Conservation (phyloP, 2,329 filamentous ascomycete genomes). For the Sporothrix luriei region DNA sequence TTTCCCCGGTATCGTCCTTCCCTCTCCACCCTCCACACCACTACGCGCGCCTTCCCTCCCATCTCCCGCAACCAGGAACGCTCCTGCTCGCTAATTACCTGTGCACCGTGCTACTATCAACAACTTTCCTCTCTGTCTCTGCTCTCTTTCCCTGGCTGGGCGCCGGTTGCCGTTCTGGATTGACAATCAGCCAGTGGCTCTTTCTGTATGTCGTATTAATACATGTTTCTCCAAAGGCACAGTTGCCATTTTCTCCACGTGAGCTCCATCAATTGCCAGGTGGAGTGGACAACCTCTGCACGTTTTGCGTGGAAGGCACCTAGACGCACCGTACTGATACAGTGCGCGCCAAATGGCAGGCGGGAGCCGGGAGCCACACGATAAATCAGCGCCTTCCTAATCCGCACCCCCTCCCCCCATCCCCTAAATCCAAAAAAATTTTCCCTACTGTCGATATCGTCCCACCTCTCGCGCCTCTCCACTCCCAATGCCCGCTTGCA, state of each 20-base stretch:
- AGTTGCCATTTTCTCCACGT: neutral
- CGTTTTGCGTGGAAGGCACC: neutral
- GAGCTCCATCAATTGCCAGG: slow-evolving; percentile 11
- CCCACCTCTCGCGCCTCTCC: slow-evolving; percentile 5
- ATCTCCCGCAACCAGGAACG: slow-evolving; percentile 13
- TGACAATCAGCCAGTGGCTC: neutral
- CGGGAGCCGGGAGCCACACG: slow-evolving; percentile 8
- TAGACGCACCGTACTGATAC: slow-evolving; percentile 11
- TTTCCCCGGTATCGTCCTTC: neutral
- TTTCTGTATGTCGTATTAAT: neutral
- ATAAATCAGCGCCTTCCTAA: slow-evolving; percentile 18
- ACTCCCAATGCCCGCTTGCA: slow-evolving; percentile 15
- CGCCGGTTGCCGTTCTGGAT: neutral
- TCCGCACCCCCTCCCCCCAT: slow-evolving; percentile 16
- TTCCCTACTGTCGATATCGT: slow-evolving; percentile 14
- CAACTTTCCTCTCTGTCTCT: slow-evolving; percentile 1
- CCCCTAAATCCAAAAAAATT: slow-evolving; percentile 4
- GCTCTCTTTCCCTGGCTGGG: neutral
- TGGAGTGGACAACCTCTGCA: slow-evolving; percentile 14
- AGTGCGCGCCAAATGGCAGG: neutral
- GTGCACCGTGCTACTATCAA: slow-evolving; percentile 15
- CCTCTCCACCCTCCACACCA: neutral
- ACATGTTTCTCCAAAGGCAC: neutral
- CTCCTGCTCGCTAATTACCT: slow-evolving; percentile 5
- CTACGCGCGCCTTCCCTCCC: neutral